Evolutionary conservation across 139 green algal genomes (phyloP).

Genomic region (Chlamydomonas sp.): DNA sequence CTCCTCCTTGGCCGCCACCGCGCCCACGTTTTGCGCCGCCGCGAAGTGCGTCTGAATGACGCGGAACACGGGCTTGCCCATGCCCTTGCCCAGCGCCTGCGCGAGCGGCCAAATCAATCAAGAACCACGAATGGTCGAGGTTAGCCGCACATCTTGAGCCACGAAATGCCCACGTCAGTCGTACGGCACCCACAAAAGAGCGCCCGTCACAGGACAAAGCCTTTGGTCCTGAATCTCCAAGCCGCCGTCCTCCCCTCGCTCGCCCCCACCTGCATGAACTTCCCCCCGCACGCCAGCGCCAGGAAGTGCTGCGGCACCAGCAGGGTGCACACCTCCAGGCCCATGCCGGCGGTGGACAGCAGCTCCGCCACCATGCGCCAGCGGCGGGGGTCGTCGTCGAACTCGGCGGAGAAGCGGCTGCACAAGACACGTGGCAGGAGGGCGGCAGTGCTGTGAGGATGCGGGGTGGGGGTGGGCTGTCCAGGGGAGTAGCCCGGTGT

Average conservation of each 20-base stretch:
- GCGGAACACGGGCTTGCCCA: slow-evolving; percentile 85
- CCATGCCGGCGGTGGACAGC: slow-evolving; percentile 64
- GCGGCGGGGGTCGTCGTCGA: slow-evolving; percentile 76
- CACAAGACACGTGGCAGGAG: background rate
- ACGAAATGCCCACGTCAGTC: no score
- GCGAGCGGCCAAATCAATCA: slow-evolving; percentile 66
- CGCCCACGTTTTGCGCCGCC: slow-evolving; percentile 81
- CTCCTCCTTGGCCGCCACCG: slow-evolving; percentile 92
- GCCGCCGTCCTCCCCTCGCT: background rate
- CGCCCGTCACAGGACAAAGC: no score
- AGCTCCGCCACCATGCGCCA: slow-evolving; percentile 84
- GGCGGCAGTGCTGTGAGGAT: background rate
- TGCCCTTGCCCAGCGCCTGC: slow-evolving; percentile 74
- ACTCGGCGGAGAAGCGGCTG: slow-evolving; percentile 56
- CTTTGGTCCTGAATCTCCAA: background rate
- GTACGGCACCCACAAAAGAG: no score
- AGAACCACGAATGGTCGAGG: no score
- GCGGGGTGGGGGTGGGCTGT: no score
- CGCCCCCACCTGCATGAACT: slow-evolving; percentile 25
- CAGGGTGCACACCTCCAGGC: slow-evolving; percentile 83
- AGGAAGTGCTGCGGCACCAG: slow-evolving; percentile 82
- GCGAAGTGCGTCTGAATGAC: slow-evolving; percentile 90
- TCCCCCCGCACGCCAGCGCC: slow-evolving; percentile 20
- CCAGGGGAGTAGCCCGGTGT: no score
- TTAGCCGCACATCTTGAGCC: no score